phyloP scores from a whole-genome alignment of 768 basidiomycete species.

The Stropharia rugosoannulata region DNA sequence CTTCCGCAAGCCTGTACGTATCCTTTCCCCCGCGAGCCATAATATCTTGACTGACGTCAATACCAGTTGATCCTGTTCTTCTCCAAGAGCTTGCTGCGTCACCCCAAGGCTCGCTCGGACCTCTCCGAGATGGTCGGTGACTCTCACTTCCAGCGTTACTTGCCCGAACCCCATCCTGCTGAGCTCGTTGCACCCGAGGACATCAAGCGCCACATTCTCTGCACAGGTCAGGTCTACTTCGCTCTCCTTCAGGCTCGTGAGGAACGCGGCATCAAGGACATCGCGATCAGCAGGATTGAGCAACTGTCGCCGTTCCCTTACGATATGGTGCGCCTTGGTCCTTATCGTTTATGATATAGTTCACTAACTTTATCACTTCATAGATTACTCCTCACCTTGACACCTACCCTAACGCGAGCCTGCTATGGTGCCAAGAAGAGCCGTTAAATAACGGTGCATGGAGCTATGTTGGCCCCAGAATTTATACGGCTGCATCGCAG shows the following conservation, averaged over 20 bases:
- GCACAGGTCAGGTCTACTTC: slow-evolving; percentile 94
- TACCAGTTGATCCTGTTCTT: slow-evolving; percentile 88
- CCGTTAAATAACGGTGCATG: slow-evolving; percentile 97
- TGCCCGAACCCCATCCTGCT: slow-evolving; percentile 77
- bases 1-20: slow-evolving; percentile 89
- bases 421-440: slow-evolving; percentile 97
- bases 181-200: slow-evolving; percentile 76
- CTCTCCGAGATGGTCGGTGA: slow-evolving; percentile 89
- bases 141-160: slow-evolving; percentile 89
- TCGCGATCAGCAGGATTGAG: slow-evolving; percentile 93
- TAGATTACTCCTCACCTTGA: slow-evolving; percentile 93
- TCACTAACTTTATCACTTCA: background rate
- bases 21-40: background rate
- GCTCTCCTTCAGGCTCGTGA: slow-evolving; percentile 88
- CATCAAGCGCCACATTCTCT: slow-evolving; percentile 90
- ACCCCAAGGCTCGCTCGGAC: slow-evolving; percentile 86
- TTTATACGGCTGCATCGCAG: slow-evolving; percentile 90
- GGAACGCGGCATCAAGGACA: slow-evolving; percentile 85
- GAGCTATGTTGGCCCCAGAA: slow-evolving; percentile 92
- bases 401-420: slow-evolving; percentile 91
- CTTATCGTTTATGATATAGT: background rate
- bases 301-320: slow-evolving; percentile 98
- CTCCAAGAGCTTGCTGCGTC: slow-evolving; percentile 94
- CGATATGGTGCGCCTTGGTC: slow-evolving; percentile 62
- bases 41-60: slow-evolving; percentile 1